Evolutionary conservation across 176 grass and related monocot species (phyloP).

Genomic region (Luzula sylvatica): DNA sequence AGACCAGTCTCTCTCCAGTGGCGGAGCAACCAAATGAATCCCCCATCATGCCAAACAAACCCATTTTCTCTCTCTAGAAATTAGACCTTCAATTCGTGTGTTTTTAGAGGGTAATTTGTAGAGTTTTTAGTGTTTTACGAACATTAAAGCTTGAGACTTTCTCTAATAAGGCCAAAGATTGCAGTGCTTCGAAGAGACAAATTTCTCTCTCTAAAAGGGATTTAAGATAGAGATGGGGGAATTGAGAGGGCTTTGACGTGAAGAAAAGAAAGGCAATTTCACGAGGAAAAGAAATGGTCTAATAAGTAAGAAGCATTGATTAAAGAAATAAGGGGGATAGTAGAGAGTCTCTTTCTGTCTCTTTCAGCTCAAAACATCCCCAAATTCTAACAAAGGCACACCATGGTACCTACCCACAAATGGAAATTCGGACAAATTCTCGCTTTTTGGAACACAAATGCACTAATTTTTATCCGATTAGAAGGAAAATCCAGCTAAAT

Average conservation of each 20-base stretch:
- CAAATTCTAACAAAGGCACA: slow-evolving; percentile 17
- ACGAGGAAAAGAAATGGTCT: slow-evolving; percentile 5
- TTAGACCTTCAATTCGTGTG: background rate
- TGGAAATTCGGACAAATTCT: slow-evolving; percentile 17
- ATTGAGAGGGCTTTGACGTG: background rate
- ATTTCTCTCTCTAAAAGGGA: too few relatives aligned
- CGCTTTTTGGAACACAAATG: background rate
- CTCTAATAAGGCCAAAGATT: too few relatives aligned
- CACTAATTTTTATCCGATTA: too few relatives aligned
- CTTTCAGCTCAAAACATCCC: slow-evolving; percentile 3
- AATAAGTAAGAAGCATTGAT: slow-evolving; percentile 6
- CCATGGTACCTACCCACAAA: slow-evolving; percentile 1
- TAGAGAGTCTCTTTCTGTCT: slow-evolving; percentile 25
- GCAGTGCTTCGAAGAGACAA: too few relatives aligned
- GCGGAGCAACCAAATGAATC: slow-evolving; percentile 85
- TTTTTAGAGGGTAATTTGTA: background rate
- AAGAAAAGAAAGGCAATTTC: background rate
- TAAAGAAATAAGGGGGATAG: slow-evolving; percentile 1
- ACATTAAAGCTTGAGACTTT: too few relatives aligned
- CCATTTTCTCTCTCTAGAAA: slow-evolving; percentile 37
- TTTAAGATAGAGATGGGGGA: background rate
- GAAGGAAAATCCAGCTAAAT: too few relatives aligned
- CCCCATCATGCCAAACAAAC: slow-evolving; percentile 66
- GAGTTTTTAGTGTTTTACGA: too few relatives aligned
- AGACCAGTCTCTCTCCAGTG: slow-evolving; percentile 65